Base-by-base conservation (phyloP, 1,284 basidiomycete species). In the Ceratobasidium sp. region DNA sequence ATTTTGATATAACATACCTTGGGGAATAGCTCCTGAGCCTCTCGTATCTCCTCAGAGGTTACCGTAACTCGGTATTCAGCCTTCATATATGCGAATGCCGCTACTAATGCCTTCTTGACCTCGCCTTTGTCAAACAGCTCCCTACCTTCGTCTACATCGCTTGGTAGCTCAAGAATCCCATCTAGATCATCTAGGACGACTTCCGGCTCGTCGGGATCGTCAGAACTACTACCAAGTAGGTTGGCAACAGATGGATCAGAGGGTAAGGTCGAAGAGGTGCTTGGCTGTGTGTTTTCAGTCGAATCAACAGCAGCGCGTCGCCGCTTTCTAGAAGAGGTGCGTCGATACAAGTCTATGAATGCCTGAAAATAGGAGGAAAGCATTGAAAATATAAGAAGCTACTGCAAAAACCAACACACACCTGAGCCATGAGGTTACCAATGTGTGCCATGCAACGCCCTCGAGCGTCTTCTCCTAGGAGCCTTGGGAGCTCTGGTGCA, bases 1-100 rank as follows among this genome's bases (percentile, higher is more conserved):
- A 33, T 12, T 42, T 2, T n/a, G 7, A 63, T 6, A 26, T 10
- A 40, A 33, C 20, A 60, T 49, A 73, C 70, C 56, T 73, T 61
- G 6, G 70, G 56, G 26, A 73, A 73, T 13, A 73, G 10, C 1
- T 73, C 70, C 40, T n/a, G 56, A 10, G 56, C 58, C 6, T 61
- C 58, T 6, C 42, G 12, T 10, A 73, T 33, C 33, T 60, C 55
- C 3, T 42, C 51, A 4, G 49, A 13, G 28, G 33, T 23, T 6
- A 71, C 1, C 3, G n/a, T 18, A 40, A 71, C 28, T n/a, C n/a
- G n/a, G 39, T 69, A 53, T 9, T 63, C 20, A 28, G 20, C 5
- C 26, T 69, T 69, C 67, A 69, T 69, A 3, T 56, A n/a, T 15
- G 33, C 40, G 23, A 58, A 26, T 9, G 53, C 68, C 20, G 49